Base-by-base conservation (phyloP, 2,329 filamentous ascomycete species). In the Endothia cerciana region DNA sequence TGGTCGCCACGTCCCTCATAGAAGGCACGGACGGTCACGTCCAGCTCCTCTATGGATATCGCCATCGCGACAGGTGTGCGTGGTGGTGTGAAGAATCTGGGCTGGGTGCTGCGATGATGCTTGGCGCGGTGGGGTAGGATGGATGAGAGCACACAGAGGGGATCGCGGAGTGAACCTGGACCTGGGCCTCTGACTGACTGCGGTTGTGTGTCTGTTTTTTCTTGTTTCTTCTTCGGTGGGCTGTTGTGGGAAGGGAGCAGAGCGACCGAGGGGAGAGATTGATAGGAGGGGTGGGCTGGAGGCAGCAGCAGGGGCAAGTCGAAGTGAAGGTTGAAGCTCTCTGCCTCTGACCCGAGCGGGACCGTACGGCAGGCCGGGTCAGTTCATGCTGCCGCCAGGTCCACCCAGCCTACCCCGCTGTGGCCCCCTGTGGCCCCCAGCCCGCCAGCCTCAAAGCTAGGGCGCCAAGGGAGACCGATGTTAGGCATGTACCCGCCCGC, bases 1-100 rank as follows among this genome's bases (percentile, higher is more conserved):
- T 93, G 87, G 69, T 97, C 93, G 74, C 95, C 95, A 79, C 94
- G 91, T 78, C 94, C 94, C 83, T 98, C 94, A 77, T 97, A 99
- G 82, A 99, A 98, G 83, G 92, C 89, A 79, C 92, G 94, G 85
- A 98, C 94, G 72, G 93, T 95, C 80, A 86, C 90, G 87, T 99
- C 95, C 84, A 99, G 89, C 88, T 99, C 95, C 80, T 91, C 89
- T 80, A 99, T 94, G 75, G 91, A 83, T 77, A 87, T 83, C 78
- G 87, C 83, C 88, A 90, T 90, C 79, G 63, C 64, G 64, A 68
- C 62, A 60, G 68, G 62, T 60, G 63, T 64, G 56, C 49, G 68
- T 61, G 56, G 57, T 30, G 63, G 40, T 53, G 66, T 51, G 64
- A 43, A 47, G 43, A 63, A 57, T 68, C 63, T 25, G 33, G 57